Evolutionary conservation across 139 green algal genomes (phyloP), one percentile per base, ranked within the genome.

Genomic region (Micractinium sp.): DNA sequence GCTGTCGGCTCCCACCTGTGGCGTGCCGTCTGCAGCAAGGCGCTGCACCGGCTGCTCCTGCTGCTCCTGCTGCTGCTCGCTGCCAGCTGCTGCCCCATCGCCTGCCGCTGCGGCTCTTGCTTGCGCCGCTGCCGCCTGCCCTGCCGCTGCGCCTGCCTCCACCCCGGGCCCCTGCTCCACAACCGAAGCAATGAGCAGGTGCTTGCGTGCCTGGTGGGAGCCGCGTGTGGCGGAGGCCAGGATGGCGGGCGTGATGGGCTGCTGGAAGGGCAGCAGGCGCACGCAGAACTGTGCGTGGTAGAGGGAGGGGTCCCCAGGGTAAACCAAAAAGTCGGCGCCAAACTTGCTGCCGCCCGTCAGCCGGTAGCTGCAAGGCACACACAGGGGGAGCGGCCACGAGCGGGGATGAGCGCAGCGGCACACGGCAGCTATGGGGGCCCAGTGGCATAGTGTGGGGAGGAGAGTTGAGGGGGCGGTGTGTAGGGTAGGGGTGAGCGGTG

Each of bases 211-310:
- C 29, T 92, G 89, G 84, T 96, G 94, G 15, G 92, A 93, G 15
- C 93, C 94, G 13, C 95, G 88, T 3, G 82, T 91, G 56, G 91
- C 86, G 7, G 89, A 93, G 35, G 92, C 92, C 47, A 97, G 83
- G 33, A 91, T 63, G 47, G 90, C 83, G 61, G 91, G 89, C 71
- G 92, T 35, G 29, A 97, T 53, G 3, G 80, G 38, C 23, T 63
- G 36, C 4, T 75, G 77, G 19, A 60, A 67, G 1, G 74, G 76
- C 36, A 95, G 16, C 56, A 96, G 33, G 0, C 94, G 92, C 9
- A 97, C 92, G 23, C 90, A 93, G 86, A 95, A 97, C 81, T 95
- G 94, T 13, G 95, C 95, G 90, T 98, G 96, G 89, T 94, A 98
- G 35, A 96, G 86, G 31, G 85, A 88, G 35, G 95, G 95, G 86